Evolutionary conservation across 192 early-diverging fungal genomes (phyloP), one percentile per base, ranked within the genome.

Genomic region (Helicostylum pulchrum): DNA sequence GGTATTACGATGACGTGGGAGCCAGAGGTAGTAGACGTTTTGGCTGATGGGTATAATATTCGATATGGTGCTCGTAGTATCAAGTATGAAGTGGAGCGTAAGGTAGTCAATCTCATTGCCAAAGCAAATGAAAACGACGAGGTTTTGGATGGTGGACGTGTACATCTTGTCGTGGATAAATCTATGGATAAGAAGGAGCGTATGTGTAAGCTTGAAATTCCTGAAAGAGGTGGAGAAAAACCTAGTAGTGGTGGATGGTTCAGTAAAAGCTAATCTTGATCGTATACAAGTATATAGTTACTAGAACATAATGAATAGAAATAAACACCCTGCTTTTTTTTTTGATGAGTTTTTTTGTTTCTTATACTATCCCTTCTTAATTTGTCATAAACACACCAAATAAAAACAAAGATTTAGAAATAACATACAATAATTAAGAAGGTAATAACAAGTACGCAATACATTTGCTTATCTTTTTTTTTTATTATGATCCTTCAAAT

Each of bases 11-110:
- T 79, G 50, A 68, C 70, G 0, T 79, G 77, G 77, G 62, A 67
- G 12, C 26, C 54, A 0, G 75, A 66, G 7, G 77, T 79, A 12
- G 77, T 79, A 2, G 71, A 73, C 56, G 47, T 66, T 12, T 49
- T 79, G 1, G 60, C 64, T 0, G 59, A 48, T 2, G 77, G 73
- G 0, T 79, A 79, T 46, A 79, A 79, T 55, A 68, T 77, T 45
- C 68, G 77, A 5, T 79, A 79, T 32, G 77, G 77, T 20, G 77
- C 77, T 1, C 71, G 77, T 48, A 76, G 74, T 49, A 79, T 79
- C 47, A 79, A 79, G 36, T 76, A 79, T 46, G 77, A 75, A 46
- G 77, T 79, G 0, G 77, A 79, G 19, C 67, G 72, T 0, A 71
- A 71, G 32, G 70, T 79, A 9, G 74, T 79, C 5, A 76, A 75